Evolutionary conservation across 1,284 basidiomycete species (phyloP), one percentile per base, ranked within the genome.

Genomic region (Anthracocystis panici-leucophaei): DNA sequence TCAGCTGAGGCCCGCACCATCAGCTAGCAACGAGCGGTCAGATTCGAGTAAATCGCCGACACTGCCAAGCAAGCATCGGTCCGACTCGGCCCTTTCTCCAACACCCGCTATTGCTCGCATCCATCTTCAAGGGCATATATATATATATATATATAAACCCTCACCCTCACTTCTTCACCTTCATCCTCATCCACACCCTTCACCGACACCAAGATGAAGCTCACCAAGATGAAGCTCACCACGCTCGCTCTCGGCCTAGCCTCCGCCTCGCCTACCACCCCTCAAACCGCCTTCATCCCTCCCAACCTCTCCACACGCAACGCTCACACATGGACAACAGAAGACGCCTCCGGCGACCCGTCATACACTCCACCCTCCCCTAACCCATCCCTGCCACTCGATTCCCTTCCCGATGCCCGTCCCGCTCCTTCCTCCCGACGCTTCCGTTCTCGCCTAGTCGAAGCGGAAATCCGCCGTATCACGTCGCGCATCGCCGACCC

Each of bases 311-410:
- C 65, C 21, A 42, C 42, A 1, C 68, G 73, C 41, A 71, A 72
- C 38, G 59, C 65, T 14, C 56, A 65, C 35, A 57, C 56, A 1
- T 27, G 56, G n/a, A 62, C 63, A 0, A 74, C 74, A 16, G 65
- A 72, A 56, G 75, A 75, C 53, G 71, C 75, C 23, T 66, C 58
- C 38, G 71, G 71, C n/a, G 67, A 77, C 49, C 70, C 73, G 9
- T 29, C 54, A 5, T 74, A 75, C 45, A 45, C 21, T 1, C 62
- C 41, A 27, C 71, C 72, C 10, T n/a, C 42, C 8, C 63, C 65
- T 8, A 61, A 75, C 38, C 63, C 71, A 0, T 33, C 51, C 6
- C 60, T 77, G 4, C 72, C 77, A 0, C 75, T 79, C 45, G 54
- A 63, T 21, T 9, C 25, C 1, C 60, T 79, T 5, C 77, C 77